Base-by-base conservation (phyloP, 176 grass and related monocot species). In the Tuctoria greenei region DNA sequence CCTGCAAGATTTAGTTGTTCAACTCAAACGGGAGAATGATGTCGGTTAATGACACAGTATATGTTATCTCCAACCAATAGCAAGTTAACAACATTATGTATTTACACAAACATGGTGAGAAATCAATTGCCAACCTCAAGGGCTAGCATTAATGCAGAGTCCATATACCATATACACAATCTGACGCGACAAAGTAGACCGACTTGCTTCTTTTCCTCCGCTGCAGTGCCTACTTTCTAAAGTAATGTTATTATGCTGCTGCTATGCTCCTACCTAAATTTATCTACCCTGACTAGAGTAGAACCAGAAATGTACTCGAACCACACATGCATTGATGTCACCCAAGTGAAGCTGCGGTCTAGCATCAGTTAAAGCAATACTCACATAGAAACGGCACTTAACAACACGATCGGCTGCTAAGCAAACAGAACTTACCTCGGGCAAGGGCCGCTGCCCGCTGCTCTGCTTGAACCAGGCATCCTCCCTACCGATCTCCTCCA, bases 401-500 rank as follows among this genome's bases (percentile, higher is more conserved):
- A 28, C 57, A 60, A 11, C 24, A 60, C 6, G 47, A 23, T 41
- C 26, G 51, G 62, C 66, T 27, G 69, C 23, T 9, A 56, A 80
- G 61, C 8, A 72, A 70, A 49, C 10, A 28, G 17, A 64, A 74
- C 17, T 61, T 61, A 97, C 94, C 86, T 97, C 24, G 40, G 84
- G 83, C 86, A 78, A 64, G 78, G 8, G 61, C 9, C 55, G 23
- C 39, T 84, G 28, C 54, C 57, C 69, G 36, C 61, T 59, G 38
- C 23, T 34, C 40, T 65, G 71, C 69, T 92, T 98, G 64, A 98
- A 98, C 95, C 95, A 98, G 20, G 95, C 95, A 52, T 95, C 95
- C 86, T 98, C 95, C 84, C 23, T 76, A 7, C 79, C 84, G 49
- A 98, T 95, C 27, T 98, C 95, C 78, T 98, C 95, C 67, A 98